Conservation (phyloP, 2,329 filamentous ascomycete genomes). For the Aspergillus novoparasiticus region DNA sequence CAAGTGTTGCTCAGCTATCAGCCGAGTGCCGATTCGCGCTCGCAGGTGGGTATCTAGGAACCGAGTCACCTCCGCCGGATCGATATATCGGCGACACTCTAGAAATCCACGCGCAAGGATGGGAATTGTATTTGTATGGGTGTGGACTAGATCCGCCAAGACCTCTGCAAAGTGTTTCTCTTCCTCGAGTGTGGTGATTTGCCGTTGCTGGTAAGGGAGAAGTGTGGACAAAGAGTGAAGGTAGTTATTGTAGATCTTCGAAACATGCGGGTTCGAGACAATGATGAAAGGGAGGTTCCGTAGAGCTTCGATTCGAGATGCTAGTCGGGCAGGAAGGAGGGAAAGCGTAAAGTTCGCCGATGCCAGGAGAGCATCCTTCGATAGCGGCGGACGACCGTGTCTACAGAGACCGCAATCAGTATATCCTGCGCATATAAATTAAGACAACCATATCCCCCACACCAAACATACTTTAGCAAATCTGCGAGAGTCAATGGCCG, state of each 20-base stretch:
- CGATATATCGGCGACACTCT: constrained; percentile 90
- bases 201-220: constrained; percentile 75
- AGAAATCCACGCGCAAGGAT: constrained; percentile 89
- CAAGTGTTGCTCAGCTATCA: constrained; percentile 96
- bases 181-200: constrained; percentile 77
- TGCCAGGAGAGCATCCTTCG: constrained; percentile 74
- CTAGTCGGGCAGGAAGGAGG: constrained; percentile 86
- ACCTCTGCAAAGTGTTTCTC: constrained; percentile 91
- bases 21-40: constrained; percentile 86
- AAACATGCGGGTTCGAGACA: constrained; percentile 95
- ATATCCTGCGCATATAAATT: background rate
- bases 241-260: constrained; percentile 94
- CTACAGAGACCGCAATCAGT: constrained; percentile 35
- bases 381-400: constrained; percentile 81
- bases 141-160: constrained; percentile 91
- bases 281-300: constrained; percentile 96
- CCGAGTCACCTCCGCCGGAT: constrained; percentile 75
- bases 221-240: constrained; percentile 88
- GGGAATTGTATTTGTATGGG: constrained; percentile 92
- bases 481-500: constrained; percentile 84
- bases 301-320: constrained; percentile 89
- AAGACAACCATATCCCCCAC: background rate
- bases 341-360: constrained; percentile 96
- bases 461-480: constrained; percentile 70
- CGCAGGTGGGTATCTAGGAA: constrained; percentile 94